phyloP scores from a whole-genome alignment of 768 basidiomycete genomes.

The Ramaria sp. region DNA sequence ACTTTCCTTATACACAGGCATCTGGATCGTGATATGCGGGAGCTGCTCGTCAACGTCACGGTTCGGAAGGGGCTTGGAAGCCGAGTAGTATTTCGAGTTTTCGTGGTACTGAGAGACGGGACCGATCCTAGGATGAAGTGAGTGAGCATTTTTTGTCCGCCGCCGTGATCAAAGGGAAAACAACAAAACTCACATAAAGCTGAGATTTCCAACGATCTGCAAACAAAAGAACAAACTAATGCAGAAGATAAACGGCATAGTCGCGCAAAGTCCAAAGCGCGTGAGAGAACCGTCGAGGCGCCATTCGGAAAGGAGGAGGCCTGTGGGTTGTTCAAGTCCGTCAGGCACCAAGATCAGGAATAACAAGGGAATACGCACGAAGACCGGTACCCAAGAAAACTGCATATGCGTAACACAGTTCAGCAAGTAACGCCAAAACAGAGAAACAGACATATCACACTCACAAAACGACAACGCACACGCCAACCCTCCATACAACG shows the following conservation, averaged over 20 bases:
- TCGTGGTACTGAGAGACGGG: slow-evolving; percentile 80
- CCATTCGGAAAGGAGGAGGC: slow-evolving; percentile 51
- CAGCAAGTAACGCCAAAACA: too few species aligned
- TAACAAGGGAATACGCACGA: slow-evolving; percentile 9
- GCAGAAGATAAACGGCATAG: slow-evolving; percentile 64
- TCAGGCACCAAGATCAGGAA: too few species aligned
- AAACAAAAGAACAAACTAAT: slow-evolving; percentile 36
- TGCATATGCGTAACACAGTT: slow-evolving; percentile 18
- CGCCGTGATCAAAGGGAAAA: neutral
- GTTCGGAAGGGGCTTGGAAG: slow-evolving; percentile 48
- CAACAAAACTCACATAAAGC: neutral
- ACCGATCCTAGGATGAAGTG: slow-evolving; percentile 40
- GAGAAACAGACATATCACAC: slow-evolving; percentile 8
- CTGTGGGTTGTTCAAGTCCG: too few species aligned
- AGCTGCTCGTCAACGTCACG: slow-evolving; percentile 50
- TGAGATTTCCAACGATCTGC: slow-evolving; percentile 12
- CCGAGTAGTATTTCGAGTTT: slow-evolving; percentile 78
- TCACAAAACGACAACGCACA: slow-evolving; percentile 12
- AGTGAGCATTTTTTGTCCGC: neutral
- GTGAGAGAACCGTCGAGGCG: slow-evolving; percentile 49
- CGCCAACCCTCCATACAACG: slow-evolving; percentile 34
- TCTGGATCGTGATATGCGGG: slow-evolving; percentile 69
- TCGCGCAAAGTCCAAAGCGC: slow-evolving; percentile 56
- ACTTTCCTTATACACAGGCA: slow-evolving; percentile 86
- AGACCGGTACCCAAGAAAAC: slow-evolving; percentile 62